Evolutionary conservation across 106 monocot genomes (phyloP).

Genomic region (Allium cepa): DNA sequence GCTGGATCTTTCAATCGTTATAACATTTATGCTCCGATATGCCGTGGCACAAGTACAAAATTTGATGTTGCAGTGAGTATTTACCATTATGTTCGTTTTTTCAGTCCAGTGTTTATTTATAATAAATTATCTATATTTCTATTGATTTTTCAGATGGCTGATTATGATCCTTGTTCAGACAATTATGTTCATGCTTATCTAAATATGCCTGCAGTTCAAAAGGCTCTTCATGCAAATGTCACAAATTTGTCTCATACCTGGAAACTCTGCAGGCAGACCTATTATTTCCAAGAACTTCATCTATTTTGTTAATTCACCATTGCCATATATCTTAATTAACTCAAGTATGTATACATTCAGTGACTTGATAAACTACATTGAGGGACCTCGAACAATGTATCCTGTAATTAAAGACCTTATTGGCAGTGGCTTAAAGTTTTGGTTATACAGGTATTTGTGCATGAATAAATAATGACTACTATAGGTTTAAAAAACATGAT

Average conservation of each 20-base stretch:
- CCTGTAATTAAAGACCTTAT: no score
- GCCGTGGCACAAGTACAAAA: constrained; percentile 5
- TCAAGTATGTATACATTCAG: no score
- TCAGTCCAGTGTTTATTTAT: background rate
- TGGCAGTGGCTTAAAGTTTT: no score
- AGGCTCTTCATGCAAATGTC: constrained; percentile 2
- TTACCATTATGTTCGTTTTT: background rate
- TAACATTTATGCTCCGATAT: constrained; percentile 52
- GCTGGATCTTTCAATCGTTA: constrained; percentile 18
- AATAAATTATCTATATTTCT: background rate
- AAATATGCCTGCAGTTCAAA: constrained; percentile 2
- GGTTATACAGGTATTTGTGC: no score
- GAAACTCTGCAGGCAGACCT: background rate
- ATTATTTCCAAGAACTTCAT: no score
- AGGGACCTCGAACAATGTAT: no score
- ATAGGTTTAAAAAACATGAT: no score
- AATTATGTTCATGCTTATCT: constrained; percentile 1
- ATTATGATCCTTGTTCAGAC: constrained; percentile 6
- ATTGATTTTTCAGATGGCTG: constrained; percentile 1
- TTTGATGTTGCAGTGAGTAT: background rate
- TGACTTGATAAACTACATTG: no score
- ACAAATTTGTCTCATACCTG: background rate
- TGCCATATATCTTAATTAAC: no score
- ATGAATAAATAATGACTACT: no score
- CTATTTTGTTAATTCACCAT: no score